Evolutionary conservation across 1,284 basidiomycete species (phyloP).

Genomic region (Boletellus deceptivus): DNA sequence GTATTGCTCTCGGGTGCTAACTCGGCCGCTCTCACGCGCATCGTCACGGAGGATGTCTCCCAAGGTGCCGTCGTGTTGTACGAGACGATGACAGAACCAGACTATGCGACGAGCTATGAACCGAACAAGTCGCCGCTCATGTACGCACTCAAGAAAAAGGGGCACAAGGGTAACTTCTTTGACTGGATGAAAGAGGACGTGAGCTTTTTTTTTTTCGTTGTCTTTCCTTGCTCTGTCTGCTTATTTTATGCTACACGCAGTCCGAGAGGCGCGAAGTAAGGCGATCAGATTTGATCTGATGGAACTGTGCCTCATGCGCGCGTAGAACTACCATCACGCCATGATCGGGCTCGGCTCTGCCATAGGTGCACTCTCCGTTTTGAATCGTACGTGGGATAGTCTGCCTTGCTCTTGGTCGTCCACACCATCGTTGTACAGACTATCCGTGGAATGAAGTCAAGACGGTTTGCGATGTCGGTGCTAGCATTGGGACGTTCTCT

Average conservation of each 20-base stretch:
- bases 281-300: background rate
- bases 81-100: constrained; percentile 27
- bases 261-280: constrained; percentile 21
- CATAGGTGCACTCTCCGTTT: constrained; percentile 22
- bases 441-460: constrained; percentile 47
- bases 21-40: constrained; percentile 5
- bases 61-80: constrained; percentile 18
- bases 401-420: background rate
- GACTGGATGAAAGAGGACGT: constrained; percentile 27
- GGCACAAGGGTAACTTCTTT: constrained; percentile 19
- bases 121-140: constrained; percentile 23
- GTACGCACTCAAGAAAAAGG: constrained; percentile 24
- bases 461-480: constrained; percentile 49
- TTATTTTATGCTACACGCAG: constrained; percentile 8
- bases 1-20: constrained; percentile 15
- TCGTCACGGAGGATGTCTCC: constrained; percentile 17
- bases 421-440: constrained; percentile 12
- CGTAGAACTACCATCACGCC: constrained; percentile 20
- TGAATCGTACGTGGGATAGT: constrained; percentile 22
- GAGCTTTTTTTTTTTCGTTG: background rate
- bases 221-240: background rate
- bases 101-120: constrained; percentile 21
- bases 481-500: constrained; percentile 43
- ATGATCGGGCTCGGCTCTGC: constrained; percentile 23
- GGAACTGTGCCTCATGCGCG: background rate